phyloP scores from a whole-genome alignment of 1,139 yeast species.

The Pichia sp. region DNA sequence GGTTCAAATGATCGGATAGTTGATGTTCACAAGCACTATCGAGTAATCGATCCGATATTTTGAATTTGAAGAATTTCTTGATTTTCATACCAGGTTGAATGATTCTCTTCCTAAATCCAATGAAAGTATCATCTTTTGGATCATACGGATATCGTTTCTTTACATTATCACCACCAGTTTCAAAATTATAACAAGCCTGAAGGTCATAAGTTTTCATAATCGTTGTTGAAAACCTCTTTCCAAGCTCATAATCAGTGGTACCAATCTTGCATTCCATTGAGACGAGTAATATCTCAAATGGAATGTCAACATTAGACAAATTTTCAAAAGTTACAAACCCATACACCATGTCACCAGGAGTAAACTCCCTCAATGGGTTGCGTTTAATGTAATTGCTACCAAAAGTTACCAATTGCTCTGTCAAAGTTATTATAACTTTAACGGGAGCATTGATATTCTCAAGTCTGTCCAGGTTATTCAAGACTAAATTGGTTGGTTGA shows the following conservation, averaged over 20 bases:
- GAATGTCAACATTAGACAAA: conserved; percentile 31
- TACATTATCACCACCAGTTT: no score
- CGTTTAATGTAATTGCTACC: background rate
- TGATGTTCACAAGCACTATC: conserved; percentile 54
- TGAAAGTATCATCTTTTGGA: conserved; percentile 36
- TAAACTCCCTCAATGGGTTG: conserved; percentile 24
- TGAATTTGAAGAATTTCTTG: conserved; percentile 41
- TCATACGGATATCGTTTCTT: background rate
- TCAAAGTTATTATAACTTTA: conserved; percentile 4
- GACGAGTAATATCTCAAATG: conserved; percentile 51
- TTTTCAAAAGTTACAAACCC: conserved; percentile 47
- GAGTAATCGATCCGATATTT: conserved; percentile 48
- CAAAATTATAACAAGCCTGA: conserved; percentile 33
- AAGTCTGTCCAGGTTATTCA: conserved; percentile 30
- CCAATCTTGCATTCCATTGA: conserved; percentile 42
- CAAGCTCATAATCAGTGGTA: background rate
- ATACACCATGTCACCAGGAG: conserved; percentile 46
- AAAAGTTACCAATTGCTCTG: conserved; percentile 1
- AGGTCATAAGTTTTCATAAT: conserved; percentile 30
- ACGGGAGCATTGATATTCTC: conserved; percentile 21
- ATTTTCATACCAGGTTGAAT: conserved; percentile 5
- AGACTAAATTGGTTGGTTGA: conserved; percentile 25
- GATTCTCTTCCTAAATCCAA: conserved; percentile 34
- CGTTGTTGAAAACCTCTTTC: background rate
- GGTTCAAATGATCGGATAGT: conserved; percentile 38